A percentile compares a stretch with the other conserved stretches of the same genome.
Evolutionary conservation across 768 basidiomycete genomes (phyloP).

Genomic region (Floccularia luteovirens): DNA sequence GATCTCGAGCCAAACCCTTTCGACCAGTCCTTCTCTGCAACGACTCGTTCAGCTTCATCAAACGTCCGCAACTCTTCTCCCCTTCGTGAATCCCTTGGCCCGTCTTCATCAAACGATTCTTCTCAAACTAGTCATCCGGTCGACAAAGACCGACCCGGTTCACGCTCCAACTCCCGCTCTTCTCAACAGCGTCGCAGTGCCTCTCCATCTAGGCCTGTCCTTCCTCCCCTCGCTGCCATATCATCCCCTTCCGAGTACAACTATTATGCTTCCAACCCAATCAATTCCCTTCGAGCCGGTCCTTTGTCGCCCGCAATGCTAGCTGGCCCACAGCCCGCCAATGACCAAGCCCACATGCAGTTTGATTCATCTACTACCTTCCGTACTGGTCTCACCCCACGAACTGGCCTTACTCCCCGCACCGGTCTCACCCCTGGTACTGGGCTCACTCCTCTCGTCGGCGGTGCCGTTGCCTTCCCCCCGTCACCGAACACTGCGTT

Average conservation of each 20-base stretch:
- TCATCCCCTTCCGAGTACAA: constrained; percentile 60
- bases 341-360: constrained; percentile 29
- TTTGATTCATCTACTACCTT: constrained; percentile 69
- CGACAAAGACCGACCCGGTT: constrained; percentile 11
- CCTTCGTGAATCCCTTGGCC: constrained; percentile 15
- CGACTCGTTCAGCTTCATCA: constrained; percentile 31
- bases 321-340: constrained; percentile 65
- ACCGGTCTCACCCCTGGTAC: constrained; percentile 75
- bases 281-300: constrained; percentile 84
- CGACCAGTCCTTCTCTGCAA: constrained; percentile 82
- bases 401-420: constrained; percentile 82
- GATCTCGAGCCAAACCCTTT: constrained; percentile 87
- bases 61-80: constrained; percentile 39
- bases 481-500: constrained; percentile 89
- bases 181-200: constrained; percentile 29
- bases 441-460: constrained; percentile 76
- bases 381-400: constrained; percentile 31
- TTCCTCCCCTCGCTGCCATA: constrained; percentile 77
- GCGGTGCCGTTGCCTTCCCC: constrained; percentile 70
- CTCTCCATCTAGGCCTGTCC: constrained; percentile 57
- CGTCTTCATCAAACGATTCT: constrained; percentile 23
- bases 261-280: constrained; percentile 49
- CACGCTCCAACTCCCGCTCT: constrained; percentile 17
- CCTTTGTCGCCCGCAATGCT: constrained; percentile 97
- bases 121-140: constrained; percentile 14